Evolutionary conservation across 2,329 filamentous ascomycete species (phyloP).

Genomic region (Ramularia endophylla): DNA sequence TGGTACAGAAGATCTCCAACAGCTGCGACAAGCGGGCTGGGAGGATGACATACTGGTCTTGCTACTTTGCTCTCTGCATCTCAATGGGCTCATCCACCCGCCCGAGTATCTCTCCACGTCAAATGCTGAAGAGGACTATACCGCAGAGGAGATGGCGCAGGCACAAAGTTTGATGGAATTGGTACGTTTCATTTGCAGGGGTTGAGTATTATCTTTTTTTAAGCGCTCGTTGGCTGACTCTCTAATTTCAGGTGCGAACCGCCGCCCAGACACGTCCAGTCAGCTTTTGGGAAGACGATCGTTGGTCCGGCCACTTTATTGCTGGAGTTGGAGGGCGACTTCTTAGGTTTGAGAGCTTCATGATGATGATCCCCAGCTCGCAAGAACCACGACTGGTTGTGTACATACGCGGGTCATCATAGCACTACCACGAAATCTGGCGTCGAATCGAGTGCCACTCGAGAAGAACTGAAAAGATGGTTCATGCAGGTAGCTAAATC

Average conservation of each 20-base stretch:
- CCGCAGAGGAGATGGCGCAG: slow-evolving; percentile 15
- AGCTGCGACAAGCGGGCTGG: slow-evolving; percentile 29
- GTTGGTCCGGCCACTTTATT: slow-evolving; percentile 27
- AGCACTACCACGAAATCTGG: no score
- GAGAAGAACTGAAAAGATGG: no score
- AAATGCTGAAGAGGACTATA: slow-evolving; percentile 6
- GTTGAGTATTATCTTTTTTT: no score
- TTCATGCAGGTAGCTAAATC: no score
- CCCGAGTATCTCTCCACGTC: slow-evolving; percentile 16
- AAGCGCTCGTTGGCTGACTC: no score
- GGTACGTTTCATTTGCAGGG: no score
- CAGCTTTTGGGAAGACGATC: slow-evolving; percentile 20
- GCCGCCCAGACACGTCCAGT: slow-evolving; percentile 16
- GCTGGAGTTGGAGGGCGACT: slow-evolving; percentile 27
- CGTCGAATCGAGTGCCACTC: no score
- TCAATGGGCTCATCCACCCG: slow-evolving; percentile 13
- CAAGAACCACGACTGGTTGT: no score
- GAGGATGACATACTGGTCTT: slow-evolving; percentile 34
- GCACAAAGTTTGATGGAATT: slow-evolving; percentile 21
- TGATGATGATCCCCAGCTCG: slow-evolving; percentile 25
- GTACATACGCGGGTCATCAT: no score
- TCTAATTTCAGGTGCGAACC: slow-evolving; percentile 10
- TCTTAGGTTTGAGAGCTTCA: slow-evolving; percentile 26
- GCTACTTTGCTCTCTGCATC: slow-evolving; percentile 25
- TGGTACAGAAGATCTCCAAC: slow-evolving; percentile 25